Conservation (phyloP, 75 land plant species). For the Sequoia sempervirens region DNA sequence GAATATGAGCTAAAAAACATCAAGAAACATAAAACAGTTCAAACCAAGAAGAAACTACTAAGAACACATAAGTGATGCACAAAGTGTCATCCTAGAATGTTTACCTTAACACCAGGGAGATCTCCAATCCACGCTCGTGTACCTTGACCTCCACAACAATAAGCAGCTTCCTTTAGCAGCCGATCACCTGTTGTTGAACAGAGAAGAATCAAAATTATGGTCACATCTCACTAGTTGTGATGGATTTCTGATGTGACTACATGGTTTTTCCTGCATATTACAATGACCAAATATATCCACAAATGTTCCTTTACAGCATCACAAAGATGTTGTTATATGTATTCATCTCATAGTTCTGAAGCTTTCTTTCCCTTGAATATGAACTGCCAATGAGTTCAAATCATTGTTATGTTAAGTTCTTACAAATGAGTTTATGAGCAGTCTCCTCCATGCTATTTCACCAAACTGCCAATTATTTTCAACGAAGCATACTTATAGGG, state of each 20-base stretch:
- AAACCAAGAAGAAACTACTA: neutral
- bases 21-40: neutral
- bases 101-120: constrained; percentile 67
- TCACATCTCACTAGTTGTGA: neutral
- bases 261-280: neutral
- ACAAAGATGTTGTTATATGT: neutral
- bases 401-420: neutral
- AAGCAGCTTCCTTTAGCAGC: constrained; percentile 28
- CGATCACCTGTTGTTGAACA: constrained; percentile 27
- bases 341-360: neutral
- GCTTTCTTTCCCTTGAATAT: neutral
- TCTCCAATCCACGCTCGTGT: constrained; percentile 56
- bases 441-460: neutral
- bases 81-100: neutral
- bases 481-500: neutral
- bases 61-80: constrained; percentile 2
- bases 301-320: neutral
- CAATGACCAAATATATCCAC: neutral
- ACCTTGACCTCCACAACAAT: constrained; percentile 14
- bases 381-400: neutral
- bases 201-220: neutral
- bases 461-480: neutral
- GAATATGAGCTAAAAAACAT: neutral
- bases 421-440: neutral
- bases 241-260: neutral